Evolutionary conservation across 257 asterid species (phyloP), one percentile per base, ranked within the genome.

Genomic region (Nicotiana tomentosiformis): DNA sequence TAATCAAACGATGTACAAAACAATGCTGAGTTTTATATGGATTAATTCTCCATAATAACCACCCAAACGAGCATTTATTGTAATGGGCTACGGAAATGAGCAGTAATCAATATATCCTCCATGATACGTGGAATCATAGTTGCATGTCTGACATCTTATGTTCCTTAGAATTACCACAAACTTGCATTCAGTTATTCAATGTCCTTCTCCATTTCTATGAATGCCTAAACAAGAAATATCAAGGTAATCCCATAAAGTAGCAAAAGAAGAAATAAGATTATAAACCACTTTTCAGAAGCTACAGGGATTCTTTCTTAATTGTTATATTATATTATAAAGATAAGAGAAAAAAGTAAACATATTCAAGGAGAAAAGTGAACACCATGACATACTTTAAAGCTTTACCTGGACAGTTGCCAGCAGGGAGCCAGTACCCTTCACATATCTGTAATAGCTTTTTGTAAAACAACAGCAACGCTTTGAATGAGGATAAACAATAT

Each of bases 341-440:
- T 7, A 26, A 49, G 7, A 3, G 16, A 4, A 39, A 67, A 69
- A 43, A 37, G 15, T 2, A 49, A 15, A 29, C 43, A 74, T 12
- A 74, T 26, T 46, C 37, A 72, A 72, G 79, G 61, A 72, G 79
- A 76, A 76, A 51, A 9, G 0, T 51, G 29, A 74, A 74, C 43
- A 15, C 3, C 39, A 29, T 23, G 80, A 74, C 5, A 23, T 74
- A 26, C 8, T 49, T 74, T 51, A 74, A 76, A 76, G 64, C 46
- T 76, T 76, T 85, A 88, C 97, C 88, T 90, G 90, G 60, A 77
- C 83, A 61, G 99, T 93, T 72, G 99, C 98, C 91, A 94, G 85
- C 82, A 94, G 90, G 7, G 98, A 95, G 67, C 99, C 99, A 8
- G 99, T 95, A 81, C 99, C 99, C 91, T 95, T 95, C 85, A 94